Conservation (phyloP, 495 filamentous ascomycete genomes). For the Podospora appendiculata region DNA sequence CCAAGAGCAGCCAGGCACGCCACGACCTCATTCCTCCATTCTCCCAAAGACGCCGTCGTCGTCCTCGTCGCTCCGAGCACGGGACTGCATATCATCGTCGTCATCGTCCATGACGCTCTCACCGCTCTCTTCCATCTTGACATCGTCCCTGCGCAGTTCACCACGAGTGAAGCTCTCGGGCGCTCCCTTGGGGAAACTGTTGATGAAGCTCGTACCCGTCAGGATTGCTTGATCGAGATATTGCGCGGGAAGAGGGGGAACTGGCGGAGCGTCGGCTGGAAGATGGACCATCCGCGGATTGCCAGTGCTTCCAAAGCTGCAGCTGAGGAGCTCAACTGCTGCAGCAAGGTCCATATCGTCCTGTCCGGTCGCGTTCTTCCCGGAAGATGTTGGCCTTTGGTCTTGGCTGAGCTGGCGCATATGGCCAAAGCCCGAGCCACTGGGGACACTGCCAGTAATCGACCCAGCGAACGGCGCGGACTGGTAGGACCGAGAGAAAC, state of each 20-base stretch:
- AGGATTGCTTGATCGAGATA: slow-evolving; percentile 49
- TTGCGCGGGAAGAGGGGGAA: slow-evolving; percentile 72
- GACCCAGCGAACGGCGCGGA: slow-evolving; percentile 55
- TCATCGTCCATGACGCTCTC: slow-evolving; percentile 70
- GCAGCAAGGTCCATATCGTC: slow-evolving; percentile 83
- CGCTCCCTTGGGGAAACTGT: slow-evolving; percentile 43
- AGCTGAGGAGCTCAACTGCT: slow-evolving; percentile 79
- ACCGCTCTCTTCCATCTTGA: slow-evolving; percentile 62
- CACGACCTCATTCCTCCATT: slow-evolving; percentile 72
- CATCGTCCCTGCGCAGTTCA: slow-evolving; percentile 39
- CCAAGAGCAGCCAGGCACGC: too few relatives aligned
- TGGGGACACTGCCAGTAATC: slow-evolving; percentile 42
- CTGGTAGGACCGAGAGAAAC: slow-evolving; percentile 78
- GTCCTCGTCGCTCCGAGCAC: slow-evolving; percentile 72
- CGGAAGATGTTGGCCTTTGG: slow-evolving; percentile 53
- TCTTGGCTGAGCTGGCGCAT: slow-evolving; percentile 48
- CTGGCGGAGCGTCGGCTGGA: slow-evolving; percentile 72
- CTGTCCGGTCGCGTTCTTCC: slow-evolving; percentile 51
- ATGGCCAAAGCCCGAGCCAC: slow-evolving; percentile 41
- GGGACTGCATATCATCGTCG: slow-evolving; percentile 58
- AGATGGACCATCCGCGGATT: slow-evolving; percentile 60
- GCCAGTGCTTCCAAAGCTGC: slow-evolving; percentile 72
- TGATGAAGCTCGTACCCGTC: slow-evolving; percentile 41
- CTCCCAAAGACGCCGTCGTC: slow-evolving; percentile 91
- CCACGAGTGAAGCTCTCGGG: slow-evolving; percentile 44